phyloP scores from a whole-genome alignment of 768 basidiomycete genomes.

The Pleurotus pulmonarius region DNA sequence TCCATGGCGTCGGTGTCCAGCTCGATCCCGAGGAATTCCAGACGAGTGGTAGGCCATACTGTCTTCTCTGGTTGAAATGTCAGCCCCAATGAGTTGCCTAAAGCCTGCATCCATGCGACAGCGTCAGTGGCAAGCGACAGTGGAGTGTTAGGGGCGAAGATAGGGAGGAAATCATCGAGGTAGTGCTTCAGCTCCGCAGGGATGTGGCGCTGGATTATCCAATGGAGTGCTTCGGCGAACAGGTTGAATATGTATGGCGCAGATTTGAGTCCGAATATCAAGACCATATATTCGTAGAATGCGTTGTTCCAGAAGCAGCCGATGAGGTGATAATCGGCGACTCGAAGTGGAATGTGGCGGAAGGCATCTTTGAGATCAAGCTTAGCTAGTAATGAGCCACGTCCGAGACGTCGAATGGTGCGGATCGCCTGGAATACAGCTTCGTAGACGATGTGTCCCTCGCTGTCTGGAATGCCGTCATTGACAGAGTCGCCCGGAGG shows the following conservation, averaged over 20 bases:
- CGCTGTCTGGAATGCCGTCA: slow-evolving; percentile 5
- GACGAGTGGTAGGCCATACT: slow-evolving; percentile 14
- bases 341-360: slow-evolving; percentile 9
- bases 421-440: not conserved
- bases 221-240: too few species aligned
- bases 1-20: slow-evolving; percentile 20
- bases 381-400: not conserved
- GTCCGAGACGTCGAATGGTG: not conserved
- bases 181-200: slow-evolving; percentile 26
- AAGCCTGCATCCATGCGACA: slow-evolving; percentile 24
- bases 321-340: slow-evolving; percentile 19
- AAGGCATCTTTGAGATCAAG: slow-evolving; percentile 14
- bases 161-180: slow-evolving; percentile 30
- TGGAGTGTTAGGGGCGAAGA: slow-evolving; percentile 14
- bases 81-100: slow-evolving; percentile 24
- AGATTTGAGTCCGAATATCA: slow-evolving; percentile 35
- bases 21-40: not conserved
- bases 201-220: slow-evolving; percentile 19
- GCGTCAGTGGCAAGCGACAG: slow-evolving; percentile 11
- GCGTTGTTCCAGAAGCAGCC: not conserved
- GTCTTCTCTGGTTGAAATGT: slow-evolving; percentile 24
- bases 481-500: slow-evolving; percentile 3
- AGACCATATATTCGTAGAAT: not conserved
- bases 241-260: not conserved
- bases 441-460: not conserved